Base-by-base conservation (phyloP, 2,329 filamentous ascomycete species). In the Fusarium globosum region DNA sequence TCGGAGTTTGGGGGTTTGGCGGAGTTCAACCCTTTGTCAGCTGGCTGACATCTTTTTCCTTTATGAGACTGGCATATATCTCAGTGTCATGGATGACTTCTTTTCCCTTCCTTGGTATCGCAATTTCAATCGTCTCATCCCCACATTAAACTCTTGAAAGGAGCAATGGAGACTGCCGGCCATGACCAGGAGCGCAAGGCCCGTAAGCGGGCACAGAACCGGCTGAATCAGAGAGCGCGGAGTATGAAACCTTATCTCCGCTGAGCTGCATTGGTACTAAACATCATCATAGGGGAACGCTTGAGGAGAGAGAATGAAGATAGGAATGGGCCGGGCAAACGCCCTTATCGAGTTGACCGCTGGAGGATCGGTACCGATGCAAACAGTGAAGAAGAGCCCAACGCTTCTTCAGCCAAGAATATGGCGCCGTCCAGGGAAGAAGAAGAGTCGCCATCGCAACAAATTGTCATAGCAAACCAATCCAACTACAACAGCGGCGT, bases 211-310 rank as follows among this genome's bases (percentile, higher is more conserved):
- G 12, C 45, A 3, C 67, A 75, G 38, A 75, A 73, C 49, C 62
- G 72, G 10, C 16, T 63, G 15, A 73, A 73, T 18, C 72, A 76
- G 26, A 65, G 72, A 61, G 70, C 64, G 7, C 65, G 62, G n/a
- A 67, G 73, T 75, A 65, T 61, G 57, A 15, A 21, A 6, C 15
- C 7, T 20, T 53, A 21, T 30, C 20, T 38, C 46, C 28, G 42
- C 2, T 7, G 41, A 21, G 16, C 21, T 26, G 7, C n/a, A 26
- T 12, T 14, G 26, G 20, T 15, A 65, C 53, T 65, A 12, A 68
- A 2, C 0, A 4, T 2, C 20, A 20, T 6, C 7, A 5, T 14
- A 65, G 51, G 64, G 15, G 36, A 67, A 3, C 72, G 69, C 7
- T 30, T 73, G 0, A 66, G 41, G 11, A 56, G 14, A 13, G 49